Evolutionary conservation across 257 asterid species (phyloP), one percentile per base, ranked within the genome.

Genomic region (Nicotiana paniculata): DNA sequence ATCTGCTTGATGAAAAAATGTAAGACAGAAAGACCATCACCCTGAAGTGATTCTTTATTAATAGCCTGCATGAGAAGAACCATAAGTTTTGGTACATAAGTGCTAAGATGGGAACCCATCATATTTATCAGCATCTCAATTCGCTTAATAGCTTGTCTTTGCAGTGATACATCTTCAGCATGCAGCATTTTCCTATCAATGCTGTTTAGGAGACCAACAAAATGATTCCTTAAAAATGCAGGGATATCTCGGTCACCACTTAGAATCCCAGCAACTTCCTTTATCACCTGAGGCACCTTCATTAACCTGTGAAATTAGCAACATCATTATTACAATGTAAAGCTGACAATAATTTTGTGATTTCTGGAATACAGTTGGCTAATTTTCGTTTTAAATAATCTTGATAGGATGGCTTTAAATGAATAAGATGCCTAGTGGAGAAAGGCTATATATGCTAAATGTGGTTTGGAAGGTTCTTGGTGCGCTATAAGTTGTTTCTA

Each of bases 51-150:
- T 83, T 92, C 97, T 88, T 93, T 94, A 77, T 89, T 89, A 77
- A 94, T 93, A 80, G 93, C 90, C 90, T 94, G 98, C 98, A 94
- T 96, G 88, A 95, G 98, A 89, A 96, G 97, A 85, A 96, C 99
- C 99, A 96, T 96, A 61, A 96, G 89, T 87, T 94, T 96, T 57
- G 99, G 99, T 37, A 94, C 97, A 57, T 96, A 89, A 65, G 98
- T 89, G 91, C 96, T 86, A 77, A 96, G 97, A 83, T 96, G 96
- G 84, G 97, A 84, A 69, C 97, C 99, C 94, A 96, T 96, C 92
- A 94, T 85, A 82, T 88, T 87, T 79, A 94, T 93, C 82, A 96
- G 91, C 97, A 96, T 88, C 91, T 93, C 93, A 83, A 96, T 96
- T 55, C 98, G 90, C 88, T 85, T 87, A 82, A 96, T 85, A 86